Evolutionary conservation across 2,329 filamentous ascomycete genomes (phyloP), one percentile per base, ranked within the genome.

Genomic region (Neophaeococcomyces aloes): DNA sequence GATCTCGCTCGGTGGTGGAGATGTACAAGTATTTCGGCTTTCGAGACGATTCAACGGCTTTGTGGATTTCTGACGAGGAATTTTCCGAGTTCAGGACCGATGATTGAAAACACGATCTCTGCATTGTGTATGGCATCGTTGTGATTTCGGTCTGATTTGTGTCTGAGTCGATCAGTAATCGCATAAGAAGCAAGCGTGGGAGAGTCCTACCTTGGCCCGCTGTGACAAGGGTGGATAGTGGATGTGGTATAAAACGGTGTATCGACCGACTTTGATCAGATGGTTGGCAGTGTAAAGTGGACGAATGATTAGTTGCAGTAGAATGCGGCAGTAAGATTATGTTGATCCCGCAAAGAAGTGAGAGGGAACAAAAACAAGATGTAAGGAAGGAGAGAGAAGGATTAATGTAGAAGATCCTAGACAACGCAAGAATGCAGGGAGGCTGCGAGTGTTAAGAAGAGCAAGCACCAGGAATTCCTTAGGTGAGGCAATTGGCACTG

Each of bases 21-120:
- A 33, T 7, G 17, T 37, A 23, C 8, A 44, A 25, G 25, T 37
- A 44, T n/a, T 44, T 44, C 8, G 41, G 41, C 15, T 44, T 29
- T 3, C 14, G 41, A 18, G 23, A 23, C 17, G 34, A 37, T 29
- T 30, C 27, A 14, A 44, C 41, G 8, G 41, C 41, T 25, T 44
- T 44, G 33, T 44, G 34, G 10, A 44, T 44, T 27, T 44, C 41
- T 5, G 41, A 37, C 21, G 33, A 31, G 10, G 41, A 44, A 23
- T 44, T 23, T 23, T 44, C 41, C 15, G 33, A 38, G 27, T 19
- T 31, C 2, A 44, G 34, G 23, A 42, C 39, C 13, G 39, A 42
- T 2, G 39, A 35, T 27, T 23, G 30, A 32, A 34, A 42, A 31
- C 39, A 42, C 7, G 39, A 42, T 18, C 39, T 18, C 21, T 42